phyloP scores from a whole-genome alignment of 352 stramenopile genomes.

The Globisporangium echinulatum region DNA sequence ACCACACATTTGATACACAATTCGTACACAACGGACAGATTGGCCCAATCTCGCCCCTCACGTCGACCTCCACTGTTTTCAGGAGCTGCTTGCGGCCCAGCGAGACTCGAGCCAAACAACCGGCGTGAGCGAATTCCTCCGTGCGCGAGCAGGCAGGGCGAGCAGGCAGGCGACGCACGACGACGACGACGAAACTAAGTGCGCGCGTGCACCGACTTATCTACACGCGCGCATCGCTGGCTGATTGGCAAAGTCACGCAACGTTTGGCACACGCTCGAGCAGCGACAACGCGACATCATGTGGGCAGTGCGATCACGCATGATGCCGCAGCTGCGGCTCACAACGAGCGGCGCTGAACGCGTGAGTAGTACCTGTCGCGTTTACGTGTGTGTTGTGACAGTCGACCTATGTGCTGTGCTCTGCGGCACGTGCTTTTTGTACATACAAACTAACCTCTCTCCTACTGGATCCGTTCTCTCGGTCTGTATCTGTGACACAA shows the following conservation, averaged over 20 bases:
- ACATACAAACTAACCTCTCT: neutral
- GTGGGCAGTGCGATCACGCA: constrained; percentile 4
- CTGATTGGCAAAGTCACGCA: neutral
- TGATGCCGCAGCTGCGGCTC: constrained; percentile 7
- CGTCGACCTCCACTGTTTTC: no score
- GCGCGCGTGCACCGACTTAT: no score
- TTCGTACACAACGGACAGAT: neutral
- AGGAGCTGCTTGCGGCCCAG: no score
- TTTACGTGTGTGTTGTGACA: no score
- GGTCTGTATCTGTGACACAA: neutral
- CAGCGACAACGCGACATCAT: neutral
- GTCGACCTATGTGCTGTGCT: neutral
- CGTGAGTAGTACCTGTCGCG: neutral
- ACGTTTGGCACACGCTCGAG: neutral
- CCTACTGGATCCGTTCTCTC: neutral
- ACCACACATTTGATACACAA: neutral
- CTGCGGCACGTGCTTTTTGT: no score
- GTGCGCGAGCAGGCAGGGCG: neutral
- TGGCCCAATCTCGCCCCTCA: no score
- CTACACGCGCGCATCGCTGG: no score
- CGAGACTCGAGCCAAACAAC: no score
- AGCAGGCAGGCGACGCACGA: neutral
- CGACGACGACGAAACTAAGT: neutral
- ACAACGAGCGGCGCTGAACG: neutral
- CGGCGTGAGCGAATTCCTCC: neutral